Percentiles rank a stretch among this genome's conserved stretches.
These are phyloP conservation scores for Oryza nivara DNA, from an alignment of 176 grass and related monocot genomes.

Conservation along the genomic window DNA sequence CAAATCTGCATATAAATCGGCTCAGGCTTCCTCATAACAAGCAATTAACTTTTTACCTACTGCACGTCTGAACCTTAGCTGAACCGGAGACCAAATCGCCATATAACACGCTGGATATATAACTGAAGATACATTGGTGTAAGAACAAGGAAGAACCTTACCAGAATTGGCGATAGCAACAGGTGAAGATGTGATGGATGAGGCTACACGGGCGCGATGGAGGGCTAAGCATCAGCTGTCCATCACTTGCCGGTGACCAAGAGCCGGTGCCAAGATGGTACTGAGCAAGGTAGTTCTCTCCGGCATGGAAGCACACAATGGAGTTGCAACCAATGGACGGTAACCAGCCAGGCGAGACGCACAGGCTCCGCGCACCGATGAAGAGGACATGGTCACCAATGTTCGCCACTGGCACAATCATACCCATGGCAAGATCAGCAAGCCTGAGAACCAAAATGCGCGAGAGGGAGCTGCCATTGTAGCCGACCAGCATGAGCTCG, in stretches of 20 bases:
- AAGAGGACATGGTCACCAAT: conserved; percentile 22
- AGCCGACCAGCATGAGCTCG: conserved; percentile 24
- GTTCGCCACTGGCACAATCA: conserved; percentile 5
- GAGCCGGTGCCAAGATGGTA: conserved; percentile 13
- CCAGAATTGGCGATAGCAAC: conserved; percentile 30
- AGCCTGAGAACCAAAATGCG: conserved; percentile 29
- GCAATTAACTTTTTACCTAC: neutral
- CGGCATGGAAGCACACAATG: conserved; percentile 26
- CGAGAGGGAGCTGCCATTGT: conserved; percentile 31
- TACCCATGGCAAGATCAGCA: conserved; percentile 23
- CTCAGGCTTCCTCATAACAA: neutral
- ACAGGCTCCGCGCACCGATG: conserved; percentile 9
- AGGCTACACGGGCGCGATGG: conserved; percentile 5
- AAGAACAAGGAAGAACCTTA: neutral
- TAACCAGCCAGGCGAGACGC: conserved; percentile 20
- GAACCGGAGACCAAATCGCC: neutral
- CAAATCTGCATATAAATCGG: neutral
- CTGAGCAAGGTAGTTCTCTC: conserved; percentile 28
- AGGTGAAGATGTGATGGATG: conserved; percentile 36
- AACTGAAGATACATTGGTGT: neutral
- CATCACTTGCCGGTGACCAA: conserved; percentile 7
- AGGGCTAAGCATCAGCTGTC: conserved; percentile 4
- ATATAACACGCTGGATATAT: neutral
- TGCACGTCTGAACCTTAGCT: neutral
- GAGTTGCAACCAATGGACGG: conserved; percentile 21